Evolutionary conservation across 139 green algal species (phyloP), one percentile per base, ranked within the genome.

Genomic region (Chlorella vulgaris): DNA sequence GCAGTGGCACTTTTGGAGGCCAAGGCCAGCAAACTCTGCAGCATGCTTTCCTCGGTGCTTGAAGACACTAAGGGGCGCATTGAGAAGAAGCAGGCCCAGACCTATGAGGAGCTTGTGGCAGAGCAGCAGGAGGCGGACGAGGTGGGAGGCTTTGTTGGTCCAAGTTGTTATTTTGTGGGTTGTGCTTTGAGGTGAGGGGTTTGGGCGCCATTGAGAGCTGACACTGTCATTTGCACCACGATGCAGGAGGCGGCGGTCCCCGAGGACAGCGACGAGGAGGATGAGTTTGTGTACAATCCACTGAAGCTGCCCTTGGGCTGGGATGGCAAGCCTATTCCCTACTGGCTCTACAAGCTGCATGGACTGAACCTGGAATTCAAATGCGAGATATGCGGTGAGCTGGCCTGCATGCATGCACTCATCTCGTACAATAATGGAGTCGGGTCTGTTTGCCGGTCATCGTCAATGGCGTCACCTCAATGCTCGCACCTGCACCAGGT

Each of bases 321-420:
- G 93, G 97, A 99, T 80, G 97, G 97, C 77, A 99, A 99, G 90
- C 97, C 97, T 82, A 99, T 99, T 83, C 97, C 97, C 33, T 99
- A 98, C 88, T 99, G 97, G 97, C 94, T 99, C 36, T 99, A 99
- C 92, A 99, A 99, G 90, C 90, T 99, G 83, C 97, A 99, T 81
- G 97, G 97, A 15, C 89, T 99, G 29, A 98, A 98, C 82, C 62
- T 86, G 76, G 94, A 98, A 86, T 98, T 95, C 83, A 91, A 93
- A 76, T 99, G 97, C 84, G 97, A 99, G 88, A 99, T 99, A 67
- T 99, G 97, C 82, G 97, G 97, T 61, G 93, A 67, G 71, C 47
- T n/a, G 29, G 4, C 7, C 7, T 40, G 2, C 19, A n/a, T n/a
- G n/a, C n/a, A n/a, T n/a, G n/a, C n/a, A n/a, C n/a, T n/a, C n/a